These are phyloP conservation scores for Phialemoniopsis sp. DNA, from an alignment of 2,329 filamentous ascomycete genomes.

Conservation along the genomic window DNA sequence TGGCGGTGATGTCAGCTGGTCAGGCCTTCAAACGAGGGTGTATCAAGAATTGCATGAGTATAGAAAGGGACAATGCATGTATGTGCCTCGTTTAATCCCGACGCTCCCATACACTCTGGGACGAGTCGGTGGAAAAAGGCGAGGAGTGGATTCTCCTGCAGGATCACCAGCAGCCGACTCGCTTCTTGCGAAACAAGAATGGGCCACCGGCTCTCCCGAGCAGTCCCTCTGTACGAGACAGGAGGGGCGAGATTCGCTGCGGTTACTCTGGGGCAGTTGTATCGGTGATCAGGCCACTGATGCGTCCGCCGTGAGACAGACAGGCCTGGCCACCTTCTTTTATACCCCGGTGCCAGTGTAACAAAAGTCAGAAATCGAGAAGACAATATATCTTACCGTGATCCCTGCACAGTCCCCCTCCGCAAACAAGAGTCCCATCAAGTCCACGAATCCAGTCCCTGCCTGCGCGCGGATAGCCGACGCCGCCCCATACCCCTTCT, in stretches of 20 bases:
- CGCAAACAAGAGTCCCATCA: constrained; percentile 70
- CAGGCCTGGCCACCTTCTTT: constrained; percentile 62
- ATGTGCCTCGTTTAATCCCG: constrained; percentile 50
- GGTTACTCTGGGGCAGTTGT: constrained; percentile 61
- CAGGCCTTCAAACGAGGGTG: constrained; percentile 1
- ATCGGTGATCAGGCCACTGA: constrained; percentile 61
- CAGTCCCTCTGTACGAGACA: constrained; percentile 8
- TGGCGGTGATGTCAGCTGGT: neutral
- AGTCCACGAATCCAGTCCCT: constrained; percentile 74
- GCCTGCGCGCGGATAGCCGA: constrained; percentile 64
- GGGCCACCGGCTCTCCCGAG: neutral
- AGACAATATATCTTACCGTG: constrained; percentile 28
- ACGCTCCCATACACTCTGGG: constrained; percentile 40
- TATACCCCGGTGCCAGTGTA: constrained; percentile 31
- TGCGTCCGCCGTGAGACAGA: constrained; percentile 21
- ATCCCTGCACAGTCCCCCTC: constrained; percentile 57
- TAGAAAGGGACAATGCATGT: constrained; percentile 7
- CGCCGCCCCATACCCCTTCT: constrained; percentile 82
- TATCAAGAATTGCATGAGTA: constrained; percentile 7
- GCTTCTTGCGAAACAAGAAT: constrained; percentile 7
- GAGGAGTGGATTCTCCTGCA: constrained; percentile 23
- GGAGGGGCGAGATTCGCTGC: constrained; percentile 20
- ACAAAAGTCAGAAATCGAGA: constrained; percentile 8
- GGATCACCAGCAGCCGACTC: constrained; percentile 9
- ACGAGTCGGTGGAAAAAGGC: constrained; percentile 42